Evolutionary conservation across 2,329 filamentous ascomycete species (phyloP).

Genomic region (Paraphaeosphaeria minitans): DNA sequence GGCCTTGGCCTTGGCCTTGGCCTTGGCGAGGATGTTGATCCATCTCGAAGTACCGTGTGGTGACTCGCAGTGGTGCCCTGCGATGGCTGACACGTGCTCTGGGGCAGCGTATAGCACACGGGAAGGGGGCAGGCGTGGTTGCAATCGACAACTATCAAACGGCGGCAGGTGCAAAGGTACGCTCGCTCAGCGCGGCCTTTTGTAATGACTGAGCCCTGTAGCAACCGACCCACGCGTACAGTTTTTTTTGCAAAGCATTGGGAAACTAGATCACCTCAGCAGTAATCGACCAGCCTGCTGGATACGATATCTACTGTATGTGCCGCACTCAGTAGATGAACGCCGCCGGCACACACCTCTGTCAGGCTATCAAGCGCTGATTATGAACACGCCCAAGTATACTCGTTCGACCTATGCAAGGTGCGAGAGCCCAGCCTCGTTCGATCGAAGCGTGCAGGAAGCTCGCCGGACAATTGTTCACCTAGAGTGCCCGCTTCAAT

Average conservation of each 20-base stretch:
- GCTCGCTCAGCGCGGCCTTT: not conserved
- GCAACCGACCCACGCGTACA: not conserved
- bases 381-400: not conserved
- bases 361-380: not conserved
- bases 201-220: not conserved
- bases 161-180: not conserved
- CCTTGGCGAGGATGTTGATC: slow-evolving; percentile 1
- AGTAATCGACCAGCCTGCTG: not conserved
- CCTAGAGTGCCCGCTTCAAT: no score
- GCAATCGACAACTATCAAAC: not conserved
- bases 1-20: no score
- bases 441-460: no score
- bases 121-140: not conserved
- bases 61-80: not conserved
- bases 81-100: not conserved
- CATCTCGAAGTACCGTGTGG: not conserved
- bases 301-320: not conserved
- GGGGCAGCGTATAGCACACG: not conserved
- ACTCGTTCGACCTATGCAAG: not conserved
- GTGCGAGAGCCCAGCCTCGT: no score
- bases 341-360: not conserved
- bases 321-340: not conserved
- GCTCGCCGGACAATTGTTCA: no score
- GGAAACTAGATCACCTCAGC: not conserved
- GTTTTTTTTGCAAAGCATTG: not conserved